A percentile compares a stretch with the other conserved stretches of the same genome.
These are phyloP conservation scores for Botryotinia calthae DNA, from an alignment of 2,329 filamentous ascomycete species.

Conservation along the genomic window DNA sequence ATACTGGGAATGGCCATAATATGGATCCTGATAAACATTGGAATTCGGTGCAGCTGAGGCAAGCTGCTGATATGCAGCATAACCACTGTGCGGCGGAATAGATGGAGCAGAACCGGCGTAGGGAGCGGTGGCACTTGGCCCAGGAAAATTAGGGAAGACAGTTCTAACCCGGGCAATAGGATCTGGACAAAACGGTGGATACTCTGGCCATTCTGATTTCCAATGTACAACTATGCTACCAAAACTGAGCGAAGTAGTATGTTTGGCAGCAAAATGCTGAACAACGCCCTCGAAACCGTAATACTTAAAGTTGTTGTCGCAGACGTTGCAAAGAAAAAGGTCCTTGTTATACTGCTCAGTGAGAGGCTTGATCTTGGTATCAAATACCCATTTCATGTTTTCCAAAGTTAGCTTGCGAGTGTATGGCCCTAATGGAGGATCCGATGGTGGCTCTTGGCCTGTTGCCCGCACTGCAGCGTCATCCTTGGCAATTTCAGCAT, in stretches of 20 bases:
- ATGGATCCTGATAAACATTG: slow-evolving; percentile 36
- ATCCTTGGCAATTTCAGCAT: slow-evolving; percentile 56
- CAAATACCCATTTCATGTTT: slow-evolving; percentile 85
- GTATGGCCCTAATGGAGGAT: slow-evolving; percentile 53
- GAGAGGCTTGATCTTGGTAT: slow-evolving; percentile 69
- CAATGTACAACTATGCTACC: slow-evolving; percentile 74
- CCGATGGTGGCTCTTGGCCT: slow-evolving; percentile 45
- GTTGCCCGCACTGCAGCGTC: slow-evolving; percentile 47
- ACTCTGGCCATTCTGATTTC: slow-evolving; percentile 76
- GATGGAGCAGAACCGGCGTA: slow-evolving; percentile 34
- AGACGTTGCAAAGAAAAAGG: slow-evolving; percentile 72
- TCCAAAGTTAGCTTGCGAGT: slow-evolving; percentile 68
- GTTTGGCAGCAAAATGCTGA: slow-evolving; percentile 81
- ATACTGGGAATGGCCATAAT: slow-evolving; percentile 40
- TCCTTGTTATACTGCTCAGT: slow-evolving; percentile 67
- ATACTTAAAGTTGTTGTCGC: slow-evolving; percentile 61
- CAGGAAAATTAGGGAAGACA: slow-evolving; percentile 36
- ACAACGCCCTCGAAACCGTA: slow-evolving; percentile 77
- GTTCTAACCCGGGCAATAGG: slow-evolving; percentile 44
- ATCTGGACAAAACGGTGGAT: slow-evolving; percentile 68
- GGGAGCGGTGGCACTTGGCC: slow-evolving; percentile 37
- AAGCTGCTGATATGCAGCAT: slow-evolving; percentile 37
- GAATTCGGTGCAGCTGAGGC: slow-evolving; percentile 29
- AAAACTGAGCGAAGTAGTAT: slow-evolving; percentile 66
- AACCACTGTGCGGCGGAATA: slow-evolving; percentile 39